Base-by-base conservation (phyloP, 2,329 filamentous ascomycete species). In the Lecanicillium sp. region DNA sequence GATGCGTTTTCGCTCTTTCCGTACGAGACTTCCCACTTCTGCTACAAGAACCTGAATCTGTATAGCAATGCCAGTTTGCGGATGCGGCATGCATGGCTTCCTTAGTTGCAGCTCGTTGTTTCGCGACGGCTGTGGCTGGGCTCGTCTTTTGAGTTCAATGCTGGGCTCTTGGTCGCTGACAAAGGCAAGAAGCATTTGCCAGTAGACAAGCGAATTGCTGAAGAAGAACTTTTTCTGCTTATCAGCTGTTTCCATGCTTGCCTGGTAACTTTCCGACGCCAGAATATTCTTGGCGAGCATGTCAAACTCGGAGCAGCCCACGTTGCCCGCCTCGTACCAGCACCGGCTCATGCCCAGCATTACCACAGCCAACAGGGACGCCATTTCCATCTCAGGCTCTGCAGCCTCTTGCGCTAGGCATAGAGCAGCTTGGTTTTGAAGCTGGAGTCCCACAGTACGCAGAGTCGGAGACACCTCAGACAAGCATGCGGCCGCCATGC, bases 401-500 rank as follows among this genome's bases (percentile, higher is more conserved):
- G 65, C 61, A 12, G 69, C 65, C 6, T 75, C 61, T n/a, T 66
- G 66, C 14, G 69, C 65, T 19, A 70, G 62, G 4, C 72, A 40
- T 62, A 61, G 43, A 71, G 73, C 58, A 71, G 68, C 46, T 66
- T 69, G 18, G 64, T 56, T 5, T 68, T 74, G 18, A 68, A 62
- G 42, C 5, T 46, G 8, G 59, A 61, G 17, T 60, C 67, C 61
- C 72, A 76, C 37, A 66, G 64, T n/a, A 4, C 66, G 74, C 40
- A 74, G 39, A n/a, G 36, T 44, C 3, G 50, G 50, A 11, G 47
- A 74, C 63, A 49, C 52, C 27, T 77, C 74, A 1, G 74, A 69
- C 0, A 80, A 58, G 15, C 75, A 76, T 4, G 75, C 76, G 8
- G 76, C 74, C 2, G 76, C 73, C 76, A 80, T 81, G 46, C 76